Percentiles rank a stretch among this genome's conserved stretches.
Conservation (phyloP, 495 filamentous ascomycete species). For the Trichocladium uniseriatum region DNA sequence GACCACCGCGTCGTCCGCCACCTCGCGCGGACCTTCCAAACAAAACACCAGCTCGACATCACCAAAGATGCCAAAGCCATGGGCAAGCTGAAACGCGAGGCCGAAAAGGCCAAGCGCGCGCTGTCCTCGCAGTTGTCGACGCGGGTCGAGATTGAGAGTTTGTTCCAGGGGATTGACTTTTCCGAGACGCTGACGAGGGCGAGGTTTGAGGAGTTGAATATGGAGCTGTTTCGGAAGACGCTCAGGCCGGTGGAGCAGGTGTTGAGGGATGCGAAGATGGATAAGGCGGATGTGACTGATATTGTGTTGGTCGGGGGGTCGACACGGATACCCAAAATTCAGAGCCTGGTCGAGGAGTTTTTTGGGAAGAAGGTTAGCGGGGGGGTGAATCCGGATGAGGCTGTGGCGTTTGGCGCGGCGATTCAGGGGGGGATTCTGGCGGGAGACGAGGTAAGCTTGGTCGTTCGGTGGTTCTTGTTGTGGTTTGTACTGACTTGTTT, state of each 20-base stretch:
- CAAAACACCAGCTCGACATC: slow-evolving; percentile 64
- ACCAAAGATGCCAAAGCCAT: slow-evolving; percentile 87
- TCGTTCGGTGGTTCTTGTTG: not conserved
- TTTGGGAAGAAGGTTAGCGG: slow-evolving; percentile 89
- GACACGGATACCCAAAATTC: slow-evolving; percentile 89
- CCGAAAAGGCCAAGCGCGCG: slow-evolving; percentile 96
- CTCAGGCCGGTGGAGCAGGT: slow-evolving; percentile 92
- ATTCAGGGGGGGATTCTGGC: slow-evolving; percentile 66
- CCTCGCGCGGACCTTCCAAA: slow-evolving; percentile 82
- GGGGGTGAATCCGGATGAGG: slow-evolving; percentile 93
- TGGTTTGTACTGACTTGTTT: slow-evolving; percentile 42
- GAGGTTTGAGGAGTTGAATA: slow-evolving; percentile 95
- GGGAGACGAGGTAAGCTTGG: not conserved
- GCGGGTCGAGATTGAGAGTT: slow-evolving; percentile 88
- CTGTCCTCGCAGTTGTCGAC: slow-evolving; percentile 91
- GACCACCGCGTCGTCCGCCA: slow-evolving; percentile 89
- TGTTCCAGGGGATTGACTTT: slow-evolving; percentile 88
- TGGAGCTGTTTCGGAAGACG: slow-evolving; percentile 89
- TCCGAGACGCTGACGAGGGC: slow-evolving; percentile 90
- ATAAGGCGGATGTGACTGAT: slow-evolving; percentile 69
- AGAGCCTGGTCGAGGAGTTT: slow-evolving; percentile 81
- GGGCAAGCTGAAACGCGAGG: slow-evolving; percentile 96
- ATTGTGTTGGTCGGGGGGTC: slow-evolving; percentile 84
- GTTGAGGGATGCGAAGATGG: slow-evolving; percentile 72
- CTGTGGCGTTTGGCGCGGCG: slow-evolving; percentile 87